Evolutionary conservation across 2,329 filamentous ascomycete species (phyloP).

Genomic region (Penicillium verrucosum): DNA sequence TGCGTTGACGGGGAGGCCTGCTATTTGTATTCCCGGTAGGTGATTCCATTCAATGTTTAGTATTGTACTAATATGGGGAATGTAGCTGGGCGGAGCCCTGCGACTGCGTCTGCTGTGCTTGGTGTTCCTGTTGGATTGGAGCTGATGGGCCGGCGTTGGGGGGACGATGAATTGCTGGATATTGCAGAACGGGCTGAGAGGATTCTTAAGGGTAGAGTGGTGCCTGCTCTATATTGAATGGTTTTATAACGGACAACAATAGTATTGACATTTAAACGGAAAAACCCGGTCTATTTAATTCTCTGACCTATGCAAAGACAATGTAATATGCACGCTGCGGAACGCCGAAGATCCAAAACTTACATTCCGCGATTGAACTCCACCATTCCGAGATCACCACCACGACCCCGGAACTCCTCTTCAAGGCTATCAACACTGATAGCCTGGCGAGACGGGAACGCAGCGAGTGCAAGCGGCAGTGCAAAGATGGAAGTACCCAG

Average conservation of each 20-base stretch:
- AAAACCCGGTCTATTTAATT: background rate
- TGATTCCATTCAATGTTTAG: constrained; percentile 24
- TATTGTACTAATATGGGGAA: background rate
- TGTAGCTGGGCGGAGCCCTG: constrained; percentile 48
- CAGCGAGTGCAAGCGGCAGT: constrained; percentile 81
- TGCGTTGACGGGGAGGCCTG: constrained; percentile 53
- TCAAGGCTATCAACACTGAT: constrained; percentile 74
- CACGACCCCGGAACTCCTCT: constrained; percentile 77
- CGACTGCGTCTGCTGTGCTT: constrained; percentile 49
- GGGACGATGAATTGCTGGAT: constrained; percentile 53
- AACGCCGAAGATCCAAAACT: constrained; percentile 15
- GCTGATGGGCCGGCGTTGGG: constrained; percentile 57
- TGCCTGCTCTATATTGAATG: constrained; percentile 33
- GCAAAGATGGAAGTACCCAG: constrained; percentile 83
- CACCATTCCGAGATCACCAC: constrained; percentile 77
- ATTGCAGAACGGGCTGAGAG: constrained; percentile 53
- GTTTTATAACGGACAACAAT: background rate
- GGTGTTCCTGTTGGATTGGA: constrained; percentile 65
- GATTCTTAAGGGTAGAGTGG: constrained; percentile 46
- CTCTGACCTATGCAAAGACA: background rate
- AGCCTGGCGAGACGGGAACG: constrained; percentile 87
- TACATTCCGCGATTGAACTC: constrained; percentile 95
- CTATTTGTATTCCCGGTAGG: constrained; percentile 44
- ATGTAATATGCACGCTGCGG: constrained; percentile 8
- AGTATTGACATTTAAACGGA: background rate